phyloP scores from a whole-genome alignment of 371 early-diverging fungal genomes.

The Lichtheimia ornata region DNA sequence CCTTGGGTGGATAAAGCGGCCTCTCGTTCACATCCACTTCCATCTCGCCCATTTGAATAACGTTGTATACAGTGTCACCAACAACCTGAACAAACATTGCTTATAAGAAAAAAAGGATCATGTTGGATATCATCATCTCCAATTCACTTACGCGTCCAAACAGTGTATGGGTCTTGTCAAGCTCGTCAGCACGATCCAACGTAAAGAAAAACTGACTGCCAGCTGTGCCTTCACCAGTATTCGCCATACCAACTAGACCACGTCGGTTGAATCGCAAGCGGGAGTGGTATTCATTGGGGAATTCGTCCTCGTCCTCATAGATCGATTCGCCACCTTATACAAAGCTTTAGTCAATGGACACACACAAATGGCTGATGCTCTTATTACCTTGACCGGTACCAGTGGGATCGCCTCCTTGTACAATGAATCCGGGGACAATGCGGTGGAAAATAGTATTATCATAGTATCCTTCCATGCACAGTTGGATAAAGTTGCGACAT shows the following conservation, averaged over 20 bases:
- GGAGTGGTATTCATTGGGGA: constrained; percentile 91
- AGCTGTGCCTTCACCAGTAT: constrained; percentile 79
- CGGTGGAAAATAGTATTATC: constrained; percentile 89
- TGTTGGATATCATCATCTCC: not conserved
- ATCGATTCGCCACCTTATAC: constrained; percentile 86
- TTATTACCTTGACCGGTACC: constrained; percentile 69
- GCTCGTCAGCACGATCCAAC: constrained; percentile 80
- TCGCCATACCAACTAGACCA: constrained; percentile 92
- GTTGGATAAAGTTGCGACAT: constrained; percentile 91
- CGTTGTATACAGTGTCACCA: constrained; percentile 90
- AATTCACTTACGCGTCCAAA: constrained; percentile 82
- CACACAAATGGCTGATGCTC: not conserved
- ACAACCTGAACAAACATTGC: constrained; percentile 58
- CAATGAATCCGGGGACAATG: constrained; percentile 83
- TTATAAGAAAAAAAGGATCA: not conserved
- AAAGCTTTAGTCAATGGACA: not conserved
- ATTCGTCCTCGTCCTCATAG: constrained; percentile 71
- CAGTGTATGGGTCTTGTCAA: constrained; percentile 86
- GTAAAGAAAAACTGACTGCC: constrained; percentile 95
- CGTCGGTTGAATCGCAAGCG: constrained; percentile 86
- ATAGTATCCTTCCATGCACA: constrained; percentile 84
- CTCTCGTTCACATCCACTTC: constrained; percentile 81
- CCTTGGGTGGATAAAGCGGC: constrained; percentile 78
- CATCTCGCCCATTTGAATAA: constrained; percentile 82
- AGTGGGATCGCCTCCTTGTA: constrained; percentile 98